Evolutionary conservation across 2,329 filamentous ascomycete genomes (phyloP).

Genomic region (Botrytis cinerea): DNA sequence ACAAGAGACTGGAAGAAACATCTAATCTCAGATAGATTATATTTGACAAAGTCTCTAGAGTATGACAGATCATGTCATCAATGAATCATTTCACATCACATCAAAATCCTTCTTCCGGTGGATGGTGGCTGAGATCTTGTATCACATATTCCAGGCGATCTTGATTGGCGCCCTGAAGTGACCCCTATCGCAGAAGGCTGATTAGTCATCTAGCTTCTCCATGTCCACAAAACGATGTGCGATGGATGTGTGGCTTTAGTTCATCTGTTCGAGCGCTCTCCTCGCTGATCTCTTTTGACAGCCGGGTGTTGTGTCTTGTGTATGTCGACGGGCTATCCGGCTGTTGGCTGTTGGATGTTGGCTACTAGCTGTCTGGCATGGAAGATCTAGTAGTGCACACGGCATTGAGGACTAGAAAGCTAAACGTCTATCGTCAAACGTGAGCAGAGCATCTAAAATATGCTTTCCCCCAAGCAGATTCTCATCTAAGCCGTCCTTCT

Average conservation of each 20-base stretch:
- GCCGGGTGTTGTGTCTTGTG: not conserved
- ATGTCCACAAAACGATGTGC: not conserved
- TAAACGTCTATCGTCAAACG: not conserved
- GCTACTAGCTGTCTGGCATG: not conserved
- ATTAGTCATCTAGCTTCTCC: not conserved
- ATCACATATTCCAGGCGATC: not conserved
- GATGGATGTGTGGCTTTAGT: not conserved
- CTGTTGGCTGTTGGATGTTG: not conserved
- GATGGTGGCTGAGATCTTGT: not conserved
- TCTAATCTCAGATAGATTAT: not conserved
- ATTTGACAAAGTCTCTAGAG: not conserved
- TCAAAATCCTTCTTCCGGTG: not conserved
- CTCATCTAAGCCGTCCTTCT: not conserved
- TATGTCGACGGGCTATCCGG: not conserved
- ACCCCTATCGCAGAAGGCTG: not conserved
- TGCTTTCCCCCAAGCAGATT: not conserved
- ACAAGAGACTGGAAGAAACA: not conserved
- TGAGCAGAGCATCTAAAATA: not conserved
- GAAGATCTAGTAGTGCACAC: not conserved
- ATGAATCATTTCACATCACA: not conserved
- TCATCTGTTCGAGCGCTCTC: not conserved
- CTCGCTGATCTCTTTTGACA: no score
- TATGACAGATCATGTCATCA: conserved; percentile 4
- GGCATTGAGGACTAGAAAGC: not conserved
- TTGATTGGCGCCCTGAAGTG: conserved; percentile 1